phyloP scores from a whole-genome alignment of 495 filamentous ascomycete genomes.

The Oidiodendron maius region DNA sequence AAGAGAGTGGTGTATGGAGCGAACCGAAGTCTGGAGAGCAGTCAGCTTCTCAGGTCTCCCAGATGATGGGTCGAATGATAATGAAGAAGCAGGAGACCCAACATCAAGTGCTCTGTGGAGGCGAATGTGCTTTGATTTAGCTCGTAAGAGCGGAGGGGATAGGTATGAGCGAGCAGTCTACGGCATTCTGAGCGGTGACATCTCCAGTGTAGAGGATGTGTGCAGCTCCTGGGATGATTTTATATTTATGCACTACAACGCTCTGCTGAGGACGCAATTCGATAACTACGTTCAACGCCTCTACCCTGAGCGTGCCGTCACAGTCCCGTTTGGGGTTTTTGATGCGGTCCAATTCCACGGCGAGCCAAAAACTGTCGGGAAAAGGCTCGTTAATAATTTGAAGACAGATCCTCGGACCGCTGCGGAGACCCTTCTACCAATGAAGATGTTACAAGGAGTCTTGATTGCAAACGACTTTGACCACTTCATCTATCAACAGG shows the following conservation, averaged over 20 bases:
- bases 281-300: conserved; percentile 51
- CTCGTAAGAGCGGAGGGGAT: conserved; percentile 58
- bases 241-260: conserved; percentile 86
- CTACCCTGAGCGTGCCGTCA: conserved; percentile 34
- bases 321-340: conserved; percentile 41
- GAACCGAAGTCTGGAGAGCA: conserved; percentile 81
- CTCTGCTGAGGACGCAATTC: conserved; percentile 64
- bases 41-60: conserved; percentile 55
- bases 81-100: conserved; percentile 30
- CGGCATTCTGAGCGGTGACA: conserved; percentile 77
- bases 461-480: conserved; percentile 54
- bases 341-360: conserved; percentile 49
- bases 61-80: conserved; percentile 34
- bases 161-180: conserved; percentile 87
- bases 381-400: conserved; percentile 43
- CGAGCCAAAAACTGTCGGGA: conserved; percentile 40
- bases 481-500: conserved; percentile 51
- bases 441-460: conserved; percentile 61
- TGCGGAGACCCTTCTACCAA: conserved; percentile 44
- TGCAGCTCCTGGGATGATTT: conserved; percentile 83
- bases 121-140: conserved; percentile 71
- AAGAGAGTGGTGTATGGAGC: conserved; percentile 71
- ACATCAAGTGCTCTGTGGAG: conserved; percentile 65
- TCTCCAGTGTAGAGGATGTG: conserved; percentile 65
- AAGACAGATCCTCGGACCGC: conserved; percentile 38